Evolutionary conservation across 306 rosid species (phyloP).

Genomic region (Biancaea sappan): DNA sequence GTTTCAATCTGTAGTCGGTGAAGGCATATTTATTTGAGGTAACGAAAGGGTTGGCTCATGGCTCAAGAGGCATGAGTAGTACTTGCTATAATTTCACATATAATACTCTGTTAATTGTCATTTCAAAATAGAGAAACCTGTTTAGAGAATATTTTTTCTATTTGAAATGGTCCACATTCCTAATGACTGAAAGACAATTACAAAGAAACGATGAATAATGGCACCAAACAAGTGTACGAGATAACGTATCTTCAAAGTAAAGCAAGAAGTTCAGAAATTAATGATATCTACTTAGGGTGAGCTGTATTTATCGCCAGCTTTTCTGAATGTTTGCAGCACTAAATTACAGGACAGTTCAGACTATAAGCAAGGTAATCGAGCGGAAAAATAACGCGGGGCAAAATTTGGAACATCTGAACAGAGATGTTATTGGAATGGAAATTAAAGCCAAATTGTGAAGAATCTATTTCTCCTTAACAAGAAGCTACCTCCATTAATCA

Average conservation of each 20-base stretch:
- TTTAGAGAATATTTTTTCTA: background rate
- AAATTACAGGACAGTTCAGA: background rate
- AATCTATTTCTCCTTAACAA: background rate
- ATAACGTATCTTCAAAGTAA: conserved; percentile 20
- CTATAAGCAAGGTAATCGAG: background rate
- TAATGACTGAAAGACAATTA: background rate
- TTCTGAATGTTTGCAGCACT: background rate
- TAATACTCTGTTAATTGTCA: background rate
- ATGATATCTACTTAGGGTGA: background rate
- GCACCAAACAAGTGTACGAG: background rate
- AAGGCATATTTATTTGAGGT: background rate
- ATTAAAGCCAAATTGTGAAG: background rate
- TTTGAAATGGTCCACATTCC: background rate
- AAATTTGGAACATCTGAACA: background rate
- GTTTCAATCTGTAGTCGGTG: background rate
- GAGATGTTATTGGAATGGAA: background rate
- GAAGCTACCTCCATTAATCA: background rate
- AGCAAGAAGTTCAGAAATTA: background rate
- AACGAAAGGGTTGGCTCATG: background rate
- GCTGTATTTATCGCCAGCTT: background rate
- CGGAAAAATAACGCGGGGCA: background rate
- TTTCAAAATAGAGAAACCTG: background rate
- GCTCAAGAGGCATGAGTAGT: background rate
- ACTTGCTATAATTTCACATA: background rate
- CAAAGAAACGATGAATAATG: background rate